Evolutionary conservation across 148 eudicot species (phyloP), one percentile per base, ranked within the genome.

Genomic region (Chenopodium album): DNA sequence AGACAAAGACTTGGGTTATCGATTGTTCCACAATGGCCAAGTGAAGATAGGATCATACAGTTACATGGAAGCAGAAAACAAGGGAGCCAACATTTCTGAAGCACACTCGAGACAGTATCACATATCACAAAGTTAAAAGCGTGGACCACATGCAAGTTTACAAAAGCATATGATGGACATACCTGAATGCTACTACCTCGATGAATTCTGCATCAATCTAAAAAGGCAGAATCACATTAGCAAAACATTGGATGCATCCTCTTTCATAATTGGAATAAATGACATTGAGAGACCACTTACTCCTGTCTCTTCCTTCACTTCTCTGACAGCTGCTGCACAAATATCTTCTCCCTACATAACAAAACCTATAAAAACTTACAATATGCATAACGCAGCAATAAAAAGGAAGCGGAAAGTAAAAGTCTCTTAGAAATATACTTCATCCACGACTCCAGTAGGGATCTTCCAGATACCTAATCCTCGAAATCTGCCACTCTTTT

Each of bases 231-330:
- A 70, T 29, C 34, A 17, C 19, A 84, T 84, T 50, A 84, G 81
- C 48, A 71, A 71, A 71, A 20, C 37, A 31, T 63, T 14, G 29
- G 46, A 29, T 34, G 37, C 37, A 17, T 37, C 56, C 17, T 60
- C 4, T 34, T 68, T 77, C 19, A 32, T 60, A 9, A 62, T 16
- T 13, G 62, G 56, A 41, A 63, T 26, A 31, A 12, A 76, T 34
- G 7, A 37, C 34, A 34, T 23, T 4, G 37, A 81, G 69, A 70
- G 62, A 71, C 44, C 70, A 88, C 95, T 86, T 88, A 94, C 98
- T 78, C 90, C 97, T 2, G 98, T 94, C 80, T 94, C 98, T 87
- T 94, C 98, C 89, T 94, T 90, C 48, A 94, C 98, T 89, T 93
- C 98, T 88, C 98, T 88, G 63, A 78, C 86, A 59, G 89, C 95